Evolutionary conservation across 2,329 filamentous ascomycete species (phyloP).

Genomic region (Fusarium udum): DNA sequence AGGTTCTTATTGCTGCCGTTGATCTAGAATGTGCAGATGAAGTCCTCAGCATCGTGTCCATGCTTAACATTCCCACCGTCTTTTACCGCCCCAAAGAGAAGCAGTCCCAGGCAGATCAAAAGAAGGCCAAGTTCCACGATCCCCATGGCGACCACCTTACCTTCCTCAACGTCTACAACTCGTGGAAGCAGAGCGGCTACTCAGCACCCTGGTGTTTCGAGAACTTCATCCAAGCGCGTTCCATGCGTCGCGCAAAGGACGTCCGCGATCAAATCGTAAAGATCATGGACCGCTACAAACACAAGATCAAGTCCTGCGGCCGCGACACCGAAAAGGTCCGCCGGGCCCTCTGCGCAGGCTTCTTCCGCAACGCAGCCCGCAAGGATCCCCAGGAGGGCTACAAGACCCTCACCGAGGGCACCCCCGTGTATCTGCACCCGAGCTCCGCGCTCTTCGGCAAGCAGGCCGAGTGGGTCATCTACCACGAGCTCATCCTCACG

Average conservation of each 20-base stretch:
- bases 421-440: slow-evolving; percentile 94
- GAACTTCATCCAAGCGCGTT: slow-evolving; percentile 94
- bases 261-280: slow-evolving; percentile 90
- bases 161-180: slow-evolving; percentile 94
- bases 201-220: slow-evolving; percentile 94
- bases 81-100: slow-evolving; percentile 99
- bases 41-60: slow-evolving; percentile 91
- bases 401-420: slow-evolving; percentile 95
- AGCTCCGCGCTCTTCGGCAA: slow-evolving; percentile 93
- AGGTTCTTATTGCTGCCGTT: slow-evolving; percentile 87
- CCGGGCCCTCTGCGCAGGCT: slow-evolving; percentile 88
- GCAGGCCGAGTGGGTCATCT: slow-evolving; percentile 95
- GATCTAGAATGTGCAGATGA: slow-evolving; percentile 93
- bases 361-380: slow-evolving; percentile 93
- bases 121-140: slow-evolving; percentile 97
- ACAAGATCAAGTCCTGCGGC: slow-evolving; percentile 84
- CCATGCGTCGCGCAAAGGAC: slow-evolving; percentile 89
- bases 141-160: slow-evolving; percentile 94
- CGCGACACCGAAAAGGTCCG: slow-evolving; percentile 87
- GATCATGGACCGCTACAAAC: slow-evolving; percentile 93
- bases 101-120: slow-evolving; percentile 94
- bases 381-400: slow-evolving; percentile 98
- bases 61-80: slow-evolving; percentile 86
- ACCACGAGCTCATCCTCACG: slow-evolving; percentile 88
- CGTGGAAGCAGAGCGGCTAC: slow-evolving; percentile 88